phyloP scores from a whole-genome alignment of 164 flowering plant species.

The Stephania cephalantha region DNA sequence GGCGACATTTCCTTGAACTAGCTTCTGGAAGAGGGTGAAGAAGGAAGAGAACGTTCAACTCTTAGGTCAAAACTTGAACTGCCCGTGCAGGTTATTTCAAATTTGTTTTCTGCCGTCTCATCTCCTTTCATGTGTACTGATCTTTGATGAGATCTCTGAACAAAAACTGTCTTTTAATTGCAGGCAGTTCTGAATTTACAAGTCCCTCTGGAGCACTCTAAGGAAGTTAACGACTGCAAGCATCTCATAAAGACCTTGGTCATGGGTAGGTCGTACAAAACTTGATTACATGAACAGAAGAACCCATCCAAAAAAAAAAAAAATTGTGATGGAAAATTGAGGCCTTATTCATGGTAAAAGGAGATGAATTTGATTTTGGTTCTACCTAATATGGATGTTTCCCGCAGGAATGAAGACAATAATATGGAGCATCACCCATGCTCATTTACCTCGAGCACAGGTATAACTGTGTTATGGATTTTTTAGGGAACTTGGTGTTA shows the following conservation, averaged over 20 bases:
- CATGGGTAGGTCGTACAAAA: slow-evolving; percentile 53
- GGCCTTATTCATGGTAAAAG: not conserved
- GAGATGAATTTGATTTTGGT: not conserved
- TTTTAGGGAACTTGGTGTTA: slow-evolving; percentile 1
- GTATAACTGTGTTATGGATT: slow-evolving; percentile 24
- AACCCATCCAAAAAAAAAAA: not conserved
- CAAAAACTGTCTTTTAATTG: slow-evolving; percentile 17
- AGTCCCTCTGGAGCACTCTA: slow-evolving; percentile 80
- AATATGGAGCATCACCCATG: slow-evolving; percentile 96
- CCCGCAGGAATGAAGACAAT: slow-evolving; percentile 95
- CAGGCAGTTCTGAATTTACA: slow-evolving; percentile 96
- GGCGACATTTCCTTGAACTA: slow-evolving; percentile 19
- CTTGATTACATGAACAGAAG: not conserved
- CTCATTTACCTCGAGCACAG: slow-evolving; percentile 82
- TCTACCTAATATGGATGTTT: slow-evolving; percentile 5
- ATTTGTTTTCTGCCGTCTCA: not conserved
- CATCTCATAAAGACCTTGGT: slow-evolving; percentile 93
- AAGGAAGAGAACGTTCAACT: slow-evolving; percentile 63
- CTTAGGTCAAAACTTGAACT: slow-evolving; percentile 82
- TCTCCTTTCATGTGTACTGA: not conserved
- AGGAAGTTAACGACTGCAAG: slow-evolving; percentile 95
- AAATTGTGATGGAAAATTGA: not conserved
- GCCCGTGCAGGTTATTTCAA: slow-evolving; percentile 70
- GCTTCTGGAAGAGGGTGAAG: slow-evolving; percentile 83
- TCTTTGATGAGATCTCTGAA: not conserved